These are phyloP conservation scores for Paramecium caudatum DNA, from an alignment of 73 alveolate species.

Conservation along the genomic window DNA sequence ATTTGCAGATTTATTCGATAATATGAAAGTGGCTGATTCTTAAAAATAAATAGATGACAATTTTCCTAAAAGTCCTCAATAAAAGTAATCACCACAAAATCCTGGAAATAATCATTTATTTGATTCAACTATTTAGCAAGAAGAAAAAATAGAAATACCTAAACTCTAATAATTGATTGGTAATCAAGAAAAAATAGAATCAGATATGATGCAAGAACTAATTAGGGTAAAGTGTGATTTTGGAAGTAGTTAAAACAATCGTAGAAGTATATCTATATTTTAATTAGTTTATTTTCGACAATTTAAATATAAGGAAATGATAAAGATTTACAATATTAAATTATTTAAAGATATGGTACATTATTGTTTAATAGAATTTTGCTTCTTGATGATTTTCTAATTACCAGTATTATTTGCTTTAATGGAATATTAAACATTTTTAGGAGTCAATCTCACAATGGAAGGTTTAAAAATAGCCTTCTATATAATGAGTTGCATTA, in stretches of 20 bases:
- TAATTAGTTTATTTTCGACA: conserved; percentile 9
- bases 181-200: conserved; percentile 52
- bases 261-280: background rate
- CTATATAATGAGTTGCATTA: conserved; percentile 10
- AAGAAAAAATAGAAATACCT: conserved; percentile 58
- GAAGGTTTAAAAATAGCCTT: conserved; percentile 32
- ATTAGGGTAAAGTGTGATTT: conserved; percentile 30
- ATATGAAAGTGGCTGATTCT: conserved; percentile 49
- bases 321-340: background rate
- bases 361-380: conserved; percentile 6
- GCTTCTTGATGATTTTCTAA: background rate
- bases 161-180: conserved; percentile 47
- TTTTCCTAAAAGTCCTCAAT: background rate
- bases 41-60: conserved; percentile 12
- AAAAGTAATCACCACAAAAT: background rate
- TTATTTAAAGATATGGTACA: conserved; percentile 1
- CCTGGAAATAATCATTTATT: conserved; percentile 29
- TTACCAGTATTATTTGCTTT: background rate
- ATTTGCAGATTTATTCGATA: conserved; percentile 45
- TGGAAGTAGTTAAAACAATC: background rate
- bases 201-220: conserved; percentile 36
- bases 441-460: conserved; percentile 21
- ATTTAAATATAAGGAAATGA: conserved; percentile 1
- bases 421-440: conserved; percentile 7
- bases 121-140: conserved; percentile 9